A percentile compares a stretch with the other conserved stretches of the same genome.
phyloP scores from a whole-genome alignment of 108 stramenopile species.

The Licmophora abbreviata region DNA sequence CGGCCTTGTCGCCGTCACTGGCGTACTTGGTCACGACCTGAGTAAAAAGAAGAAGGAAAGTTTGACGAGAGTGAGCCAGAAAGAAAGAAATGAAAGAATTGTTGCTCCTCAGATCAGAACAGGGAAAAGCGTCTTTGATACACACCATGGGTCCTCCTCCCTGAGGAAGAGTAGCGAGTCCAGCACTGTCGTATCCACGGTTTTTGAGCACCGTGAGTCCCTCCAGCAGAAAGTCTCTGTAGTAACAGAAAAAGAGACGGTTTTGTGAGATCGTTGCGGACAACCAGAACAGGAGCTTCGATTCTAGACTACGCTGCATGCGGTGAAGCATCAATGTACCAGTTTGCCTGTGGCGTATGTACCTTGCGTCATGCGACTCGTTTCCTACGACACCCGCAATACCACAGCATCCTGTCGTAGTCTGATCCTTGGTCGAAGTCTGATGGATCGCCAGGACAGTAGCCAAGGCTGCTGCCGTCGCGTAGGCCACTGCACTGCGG shows the following conservation, averaged over 20 bases:
- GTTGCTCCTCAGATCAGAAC: too few relatives aligned
- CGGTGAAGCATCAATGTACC: conserved; percentile 13
- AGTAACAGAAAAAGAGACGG: neutral
- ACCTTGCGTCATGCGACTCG: conserved; percentile 29
- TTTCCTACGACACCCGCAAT: conserved; percentile 48
- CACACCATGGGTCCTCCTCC: neutral
- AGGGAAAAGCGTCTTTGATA: too few relatives aligned
- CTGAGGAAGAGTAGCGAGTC: conserved; percentile 66
- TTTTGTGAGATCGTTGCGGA: neutral
- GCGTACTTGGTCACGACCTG: conserved; percentile 89
- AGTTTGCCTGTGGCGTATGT: conserved; percentile 3
- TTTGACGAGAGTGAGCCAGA: too few relatives aligned
- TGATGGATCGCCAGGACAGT: too few relatives aligned
- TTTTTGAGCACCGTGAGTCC: conserved; percentile 95
- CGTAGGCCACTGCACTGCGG: too few relatives aligned
- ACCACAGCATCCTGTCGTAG: conserved; percentile 35
- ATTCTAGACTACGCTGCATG: neutral
- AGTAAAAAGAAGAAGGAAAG: too few relatives aligned
- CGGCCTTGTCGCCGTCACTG: conserved; percentile 87
- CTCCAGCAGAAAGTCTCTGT: conserved; percentile 71
- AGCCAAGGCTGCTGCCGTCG: too few relatives aligned
- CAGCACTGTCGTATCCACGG: conserved; percentile 98
- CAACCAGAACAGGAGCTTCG: too few relatives aligned
- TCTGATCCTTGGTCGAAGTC: conserved; percentile 5
- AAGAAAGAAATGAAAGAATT: too few relatives aligned